Evolutionary conservation across 805 yeast genomes (phyloP).

Genomic region (Yarrowia keelungensis): DNA sequence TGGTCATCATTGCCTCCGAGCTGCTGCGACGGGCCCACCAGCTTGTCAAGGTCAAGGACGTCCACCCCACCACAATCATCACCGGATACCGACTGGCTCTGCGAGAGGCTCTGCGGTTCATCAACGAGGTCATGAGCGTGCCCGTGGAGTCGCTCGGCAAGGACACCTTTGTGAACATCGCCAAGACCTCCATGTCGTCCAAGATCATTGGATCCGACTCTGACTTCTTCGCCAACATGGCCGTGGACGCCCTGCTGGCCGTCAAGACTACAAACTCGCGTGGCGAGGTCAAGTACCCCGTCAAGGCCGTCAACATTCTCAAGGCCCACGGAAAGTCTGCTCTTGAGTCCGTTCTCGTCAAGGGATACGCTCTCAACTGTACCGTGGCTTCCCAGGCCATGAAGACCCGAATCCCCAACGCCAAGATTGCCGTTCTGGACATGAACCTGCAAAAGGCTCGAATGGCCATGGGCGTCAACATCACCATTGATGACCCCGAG

Average conservation of each 20-base stretch:
- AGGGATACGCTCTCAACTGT: constrained; percentile 96
- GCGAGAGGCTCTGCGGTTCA: constrained; percentile 86
- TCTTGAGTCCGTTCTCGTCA: constrained; percentile 80
- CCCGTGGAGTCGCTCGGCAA: constrained; percentile 81
- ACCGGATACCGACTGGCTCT: constrained; percentile 95
- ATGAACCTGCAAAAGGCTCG: constrained; percentile 93
- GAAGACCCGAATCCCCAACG: constrained; percentile 71
- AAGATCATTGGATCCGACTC: constrained; percentile 95
- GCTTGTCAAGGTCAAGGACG: constrained; percentile 79
- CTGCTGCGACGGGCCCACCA: constrained; percentile 91
- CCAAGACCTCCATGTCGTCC: constrained; percentile 96
- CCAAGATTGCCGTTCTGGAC: constrained; percentile 87
- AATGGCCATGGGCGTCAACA: constrained; percentile 98
- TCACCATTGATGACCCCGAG: constrained; percentile 96
- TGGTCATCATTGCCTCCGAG: constrained; percentile 94
- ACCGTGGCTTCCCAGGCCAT: constrained; percentile 98
- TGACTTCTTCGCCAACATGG: constrained; percentile 87
- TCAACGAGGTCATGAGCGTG: constrained; percentile 81
- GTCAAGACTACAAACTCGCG: constrained; percentile 88
- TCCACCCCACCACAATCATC: constrained; percentile 97
- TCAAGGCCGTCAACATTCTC: constrained; percentile 92
- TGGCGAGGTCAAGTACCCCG: constrained; percentile 92
- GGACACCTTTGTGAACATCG: constrained; percentile 86
- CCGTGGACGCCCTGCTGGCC: constrained; percentile 93
- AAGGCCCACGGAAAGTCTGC: constrained; percentile 97